Base-by-base conservation (phyloP, 345 rosid species). In the Lepidium didymum region DNA sequence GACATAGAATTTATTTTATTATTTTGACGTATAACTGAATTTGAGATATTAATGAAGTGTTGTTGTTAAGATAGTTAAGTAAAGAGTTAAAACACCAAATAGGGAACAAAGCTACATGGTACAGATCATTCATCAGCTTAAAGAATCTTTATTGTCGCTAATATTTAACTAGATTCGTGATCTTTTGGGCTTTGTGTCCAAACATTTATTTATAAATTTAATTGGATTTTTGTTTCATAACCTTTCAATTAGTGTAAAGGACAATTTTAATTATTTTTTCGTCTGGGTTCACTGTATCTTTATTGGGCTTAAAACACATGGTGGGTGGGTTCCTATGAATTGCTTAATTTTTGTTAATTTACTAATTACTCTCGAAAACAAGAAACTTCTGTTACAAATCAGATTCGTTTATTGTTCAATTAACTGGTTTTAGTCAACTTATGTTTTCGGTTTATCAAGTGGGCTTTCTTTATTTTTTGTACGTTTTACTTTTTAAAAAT, bases 181-280 rank as follows among this genome's bases (percentile, higher is more conserved):
- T 75, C 75, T 75, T 69, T 75, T 63, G 78, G 78, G 70, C 61
- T 75, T 69, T 63, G 78, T 62, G 74, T 63, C 69, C 66, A 61
- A 18, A 53, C 52, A 36, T 21, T 60, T 75, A 52, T 44, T 45
- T 68, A 61, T 38, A 33, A 51, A n/a, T 64, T 59, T 19, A 62
- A n/a, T 15, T 69, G 33, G 57, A 44, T 67, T 74, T 29, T 62
- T 42, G 56, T 38, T 46, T 29, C 18, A 49, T 68, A 75, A 75
- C 78, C 78, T 62, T 68, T 75, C 65, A 62, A 29, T 68, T 75
- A 75, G 65, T 61, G 74, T 75, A 75, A 75, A 64, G 27, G 78
- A 44, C 78, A 46, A 29, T 19, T 75, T 5, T 25, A 23, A 60
- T 67, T 51, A 55, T 44, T 67, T 43, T 27, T 68, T 11, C 37